Conservation (phyloP, 2,329 filamentous ascomycete genomes). For the Xylariales sp. region DNA sequence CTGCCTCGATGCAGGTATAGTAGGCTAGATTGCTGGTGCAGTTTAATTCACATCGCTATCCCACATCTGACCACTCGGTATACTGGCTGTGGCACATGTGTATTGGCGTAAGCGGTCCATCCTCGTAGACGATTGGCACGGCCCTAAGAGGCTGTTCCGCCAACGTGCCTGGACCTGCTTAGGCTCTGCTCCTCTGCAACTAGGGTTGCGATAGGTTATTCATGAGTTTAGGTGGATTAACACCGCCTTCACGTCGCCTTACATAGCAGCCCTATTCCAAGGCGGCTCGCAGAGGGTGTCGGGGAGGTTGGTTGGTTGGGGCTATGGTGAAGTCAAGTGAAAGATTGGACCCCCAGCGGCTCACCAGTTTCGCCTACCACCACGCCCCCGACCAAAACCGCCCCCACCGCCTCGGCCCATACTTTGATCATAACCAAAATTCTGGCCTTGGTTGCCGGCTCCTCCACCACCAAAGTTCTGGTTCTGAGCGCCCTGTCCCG, state of each 20-base stretch:
- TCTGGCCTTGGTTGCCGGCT: slow-evolving; percentile 64
- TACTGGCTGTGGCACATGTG: neutral
- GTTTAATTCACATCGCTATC: neutral
- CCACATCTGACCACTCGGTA: neutral
- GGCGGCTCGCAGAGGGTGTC: neutral
- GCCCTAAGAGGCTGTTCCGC: neutral
- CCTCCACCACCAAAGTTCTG: slow-evolving; percentile 62
- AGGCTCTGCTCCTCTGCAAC: neutral
- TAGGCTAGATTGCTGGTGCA: neutral
- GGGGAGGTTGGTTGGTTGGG: neutral
- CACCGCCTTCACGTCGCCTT: neutral
- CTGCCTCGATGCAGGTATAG: neutral
- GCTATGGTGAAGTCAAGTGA: neutral
- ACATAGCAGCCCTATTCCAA: neutral
- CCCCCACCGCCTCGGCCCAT: slow-evolving; percentile 48
- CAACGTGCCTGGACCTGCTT: neutral
- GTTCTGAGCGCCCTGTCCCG: slow-evolving; percentile 61
- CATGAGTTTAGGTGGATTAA: neutral
- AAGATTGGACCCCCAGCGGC: neutral
- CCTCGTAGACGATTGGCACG: neutral
- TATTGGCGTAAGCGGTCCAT: neutral
- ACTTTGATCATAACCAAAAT: slow-evolving; percentile 56
- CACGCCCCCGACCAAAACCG: slow-evolving; percentile 47
- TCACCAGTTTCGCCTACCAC: slow-evolving; percentile 50
- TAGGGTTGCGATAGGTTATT: neutral